Evolutionary conservation across 441 rosid species (phyloP), one percentile per base, ranked within the genome.

Genomic region (Aquilaria agallochum): DNA sequence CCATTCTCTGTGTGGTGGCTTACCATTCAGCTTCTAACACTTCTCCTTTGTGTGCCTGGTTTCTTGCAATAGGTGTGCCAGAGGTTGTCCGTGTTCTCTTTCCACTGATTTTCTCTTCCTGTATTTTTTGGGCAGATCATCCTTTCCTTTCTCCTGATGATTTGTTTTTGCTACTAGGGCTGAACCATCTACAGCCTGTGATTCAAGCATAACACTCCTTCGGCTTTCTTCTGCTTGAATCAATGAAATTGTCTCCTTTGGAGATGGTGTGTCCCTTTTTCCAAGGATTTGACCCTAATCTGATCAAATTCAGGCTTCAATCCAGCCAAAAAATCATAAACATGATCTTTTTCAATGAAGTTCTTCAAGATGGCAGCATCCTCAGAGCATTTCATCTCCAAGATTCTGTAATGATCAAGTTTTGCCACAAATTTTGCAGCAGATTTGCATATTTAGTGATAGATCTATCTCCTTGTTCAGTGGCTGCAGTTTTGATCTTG

Each of bases 221-320:
- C 0, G 5, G 9, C 51, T 48, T 11, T 48, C 51, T n/a, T 48
- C 51, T 11, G n/a, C 15, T 11, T 11, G 1, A n/a, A 48, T 11
- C 15, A n/a, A 11, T 8, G 51, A 6, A 11, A 48, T n/a, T n/a
- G 9, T 11, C 12, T 48, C 51, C 5, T 48, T 48, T 1, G 9
- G 15, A 11, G 6, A 36, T 4, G 42, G 42, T 5, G 7, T 20
- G 6, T 36, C 7, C 42, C 42, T 36, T 8, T 36, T 9, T 11
- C 9, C 51, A 5, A 4, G 31, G 31, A 52, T 52, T 9, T 52
- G 55, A 15, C n/a, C 55, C 30, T 46, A 10, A 45, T 50, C 6
- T 45, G 62, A 58, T 58, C 52, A 58, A 45, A 58, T 15, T 57
- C 60, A 20, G 9, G 20, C 11, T 58, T 44, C 3, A 44, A 9